Percentiles rank a stretch among this genome's conserved stretches.
Conservation (phyloP, 2,329 filamentous ascomycete species). For the Colletotrichum sp. region DNA sequence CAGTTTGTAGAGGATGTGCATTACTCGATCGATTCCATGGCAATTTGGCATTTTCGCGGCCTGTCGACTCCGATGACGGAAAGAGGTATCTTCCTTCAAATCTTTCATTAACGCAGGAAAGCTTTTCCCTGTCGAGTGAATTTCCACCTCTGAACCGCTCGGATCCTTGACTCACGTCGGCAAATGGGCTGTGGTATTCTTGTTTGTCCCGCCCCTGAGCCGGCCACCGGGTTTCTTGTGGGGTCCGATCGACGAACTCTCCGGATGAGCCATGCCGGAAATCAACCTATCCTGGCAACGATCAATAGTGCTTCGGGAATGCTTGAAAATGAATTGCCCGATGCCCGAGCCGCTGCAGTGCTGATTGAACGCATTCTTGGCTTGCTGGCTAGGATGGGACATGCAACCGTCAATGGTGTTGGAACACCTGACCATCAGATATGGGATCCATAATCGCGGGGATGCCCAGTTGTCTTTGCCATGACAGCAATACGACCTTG, state of each 20-base stretch:
- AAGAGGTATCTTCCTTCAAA: background rate
- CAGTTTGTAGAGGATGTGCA: background rate
- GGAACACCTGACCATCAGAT: background rate
- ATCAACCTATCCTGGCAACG: background rate
- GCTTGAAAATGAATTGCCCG: background rate
- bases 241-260: background rate
- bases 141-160: background rate
- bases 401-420: background rate
- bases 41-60: background rate
- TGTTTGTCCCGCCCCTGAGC: background rate
- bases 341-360: background rate
- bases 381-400: background rate
- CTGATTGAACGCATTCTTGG: background rate
- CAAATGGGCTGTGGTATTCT: background rate
- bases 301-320: background rate
- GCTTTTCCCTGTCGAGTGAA: background rate
- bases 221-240: background rate
- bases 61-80: background rate
- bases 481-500: background rate
- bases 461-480: background rate
- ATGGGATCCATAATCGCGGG: background rate
- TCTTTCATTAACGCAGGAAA: background rate
- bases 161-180: background rate
- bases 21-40: background rate
- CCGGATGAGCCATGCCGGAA: background rate